Percentiles rank a stretch among this genome's conserved stretches.
Evolutionary conservation across 805 yeast genomes (phyloP).

Genomic region (Wickerhamomyces bisporus): DNA sequence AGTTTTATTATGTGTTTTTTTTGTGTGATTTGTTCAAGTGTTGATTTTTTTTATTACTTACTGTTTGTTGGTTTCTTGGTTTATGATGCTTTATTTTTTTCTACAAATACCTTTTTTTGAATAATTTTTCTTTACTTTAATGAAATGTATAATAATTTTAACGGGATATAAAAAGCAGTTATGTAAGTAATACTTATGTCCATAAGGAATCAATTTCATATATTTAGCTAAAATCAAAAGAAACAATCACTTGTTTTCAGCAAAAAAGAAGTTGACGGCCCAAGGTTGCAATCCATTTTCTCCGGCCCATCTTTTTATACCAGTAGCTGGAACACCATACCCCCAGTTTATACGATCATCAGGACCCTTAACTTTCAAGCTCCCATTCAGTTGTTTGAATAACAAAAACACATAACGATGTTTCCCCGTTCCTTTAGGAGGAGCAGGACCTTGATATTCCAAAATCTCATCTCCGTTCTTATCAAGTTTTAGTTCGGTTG

Average conservation of each 20-base stretch:
- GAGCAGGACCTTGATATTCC: conserved; percentile 78
- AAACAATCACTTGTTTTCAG: conserved; percentile 46
- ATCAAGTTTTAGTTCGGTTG: conserved; percentile 34
- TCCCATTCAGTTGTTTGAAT: conserved; percentile 53
- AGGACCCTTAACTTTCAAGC: conserved; percentile 32
- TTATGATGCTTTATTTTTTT: no score
- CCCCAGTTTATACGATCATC: conserved; percentile 77
- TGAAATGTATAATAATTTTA: no score
- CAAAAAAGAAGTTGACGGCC: conserved; percentile 78
- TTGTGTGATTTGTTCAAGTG: no score
- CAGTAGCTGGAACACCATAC: conserved; percentile 72
- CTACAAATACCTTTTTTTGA: no score
- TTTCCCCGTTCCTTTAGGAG: conserved; percentile 81
- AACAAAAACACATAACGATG: conserved; percentile 82
- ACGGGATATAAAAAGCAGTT: no score
- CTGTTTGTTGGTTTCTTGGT: no score
- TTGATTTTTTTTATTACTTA: no score
- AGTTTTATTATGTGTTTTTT: no score
- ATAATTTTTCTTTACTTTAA: no score
- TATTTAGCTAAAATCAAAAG: no score
- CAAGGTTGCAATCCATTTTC: conserved; percentile 59
- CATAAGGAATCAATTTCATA: no score
- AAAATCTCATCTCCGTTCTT: conserved; percentile 38
- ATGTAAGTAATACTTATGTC: no score
- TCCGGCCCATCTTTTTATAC: conserved; percentile 69